Base-by-base conservation (phyloP, 257 asterid species). In the Phtheirospermum japonicum region DNA sequence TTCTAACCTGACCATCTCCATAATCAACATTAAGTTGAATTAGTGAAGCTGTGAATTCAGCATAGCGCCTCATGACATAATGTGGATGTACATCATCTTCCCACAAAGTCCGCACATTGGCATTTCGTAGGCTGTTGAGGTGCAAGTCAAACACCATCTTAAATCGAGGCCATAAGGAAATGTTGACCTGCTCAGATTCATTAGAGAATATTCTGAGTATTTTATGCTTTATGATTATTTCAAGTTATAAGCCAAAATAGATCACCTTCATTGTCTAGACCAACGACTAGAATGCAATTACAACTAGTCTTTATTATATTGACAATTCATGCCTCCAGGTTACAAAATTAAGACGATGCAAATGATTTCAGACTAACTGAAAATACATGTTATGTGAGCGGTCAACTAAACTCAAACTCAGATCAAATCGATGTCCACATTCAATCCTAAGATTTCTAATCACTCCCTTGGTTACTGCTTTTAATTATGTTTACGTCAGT, bases 61-160 rank as follows among this genome's bases (percentile, higher is more conserved):
- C 99, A 76, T 89, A 93, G 53, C 97, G 97, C 80, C 99, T 85
- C 88, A 89, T 87, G 74, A 93, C 97, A 74, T 89, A 93, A 82
- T 93, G 97, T 61, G 96, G 97, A 79, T 77, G 99, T 39, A 93
- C 95, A 78, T 93, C 97, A 83, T 89, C 96, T 77, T 93, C 97
- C 99, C 97, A 93, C 79, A 93, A 76, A 65, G 77, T 82, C 70
- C 80, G 79, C 63, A 93, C 69, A 80, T 76, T 84, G 71, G 96
- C 99, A 71, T 84, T 93, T 55, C 95, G 88, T 64, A 93, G 71
- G 74, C 99, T 93, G 78, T 75, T 80, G 81, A 93, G 88, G 66
- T 93, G 99, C 99, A 87, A 83, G 79, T 93, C 97, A 72, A 93
- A 89, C 37, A 89, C 99, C 91, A 93, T 83, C 87, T 93, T 93